Evolutionary conservation across 1,284 basidiomycete species (phyloP), one percentile per base, ranked within the genome.

Genomic region (Tremellales sp.): DNA sequence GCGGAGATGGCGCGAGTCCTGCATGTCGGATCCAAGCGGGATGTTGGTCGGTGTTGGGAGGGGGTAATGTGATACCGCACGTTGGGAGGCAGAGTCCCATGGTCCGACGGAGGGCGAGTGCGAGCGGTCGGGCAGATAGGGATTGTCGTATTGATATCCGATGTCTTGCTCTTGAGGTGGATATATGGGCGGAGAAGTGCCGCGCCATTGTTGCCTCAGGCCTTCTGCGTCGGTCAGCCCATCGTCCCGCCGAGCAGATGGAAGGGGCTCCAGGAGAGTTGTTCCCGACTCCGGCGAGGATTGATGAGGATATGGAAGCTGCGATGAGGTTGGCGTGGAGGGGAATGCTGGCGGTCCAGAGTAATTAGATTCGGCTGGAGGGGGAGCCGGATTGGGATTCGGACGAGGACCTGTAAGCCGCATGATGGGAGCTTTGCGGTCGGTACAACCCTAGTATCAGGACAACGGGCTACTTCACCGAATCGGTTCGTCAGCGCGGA

Each of bases 21-120:
- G n/a, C 16, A 44, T 34, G 38, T 40, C 38, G 18, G 34, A 36
- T 7, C 41, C 47, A 2, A 38, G 27, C 21, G 35, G 37, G 14
- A 38, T 36, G 32, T 21, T 25, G 16, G 21, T 9, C 18, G 41
- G 24, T 19, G 43, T 28, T 5, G 46, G 47, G 1, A 49, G 33
- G 27, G 53, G 47, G 31, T 38, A 21, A 34, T 41, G 22, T 54
- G 50, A 32, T 42, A 51, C 28, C 7, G 62, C 56, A 12, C 57
- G 48, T 29, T 65, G 63, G 21, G 61, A 63, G 9, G 65, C 63
- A 16, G 65, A 67, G 48, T 67, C 65, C 65, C 65, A 67, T n/a
- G 65, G 65, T 19, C 65, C 65, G 18, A 67, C 28, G 5, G 57
- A 45, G 0, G 54, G 50, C 14, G 58, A 57, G 18, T 38, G 14